These are phyloP conservation scores for Crassisporium funariophilum DNA, from an alignment of 768 basidiomycete species.

Conservation along the genomic window DNA sequence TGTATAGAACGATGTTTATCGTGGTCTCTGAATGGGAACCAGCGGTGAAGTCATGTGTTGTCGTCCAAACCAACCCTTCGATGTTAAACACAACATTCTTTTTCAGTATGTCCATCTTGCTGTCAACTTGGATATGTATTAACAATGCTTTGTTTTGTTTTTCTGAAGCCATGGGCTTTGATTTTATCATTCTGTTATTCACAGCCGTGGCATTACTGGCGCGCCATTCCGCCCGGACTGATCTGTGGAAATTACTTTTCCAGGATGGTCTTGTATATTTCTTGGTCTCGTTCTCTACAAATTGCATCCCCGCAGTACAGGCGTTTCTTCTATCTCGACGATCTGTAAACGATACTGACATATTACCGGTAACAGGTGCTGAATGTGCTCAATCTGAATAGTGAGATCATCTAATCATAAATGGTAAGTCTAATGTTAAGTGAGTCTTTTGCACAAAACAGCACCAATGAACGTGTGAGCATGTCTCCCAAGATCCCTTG, in stretches of 20 bases:
- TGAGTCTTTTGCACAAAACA: slow-evolving; percentile 19
- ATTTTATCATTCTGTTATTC: slow-evolving; percentile 59
- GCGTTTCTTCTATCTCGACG: slow-evolving; percentile 12
- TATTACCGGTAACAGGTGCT: slow-evolving; percentile 51
- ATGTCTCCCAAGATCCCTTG: slow-evolving; percentile 6
- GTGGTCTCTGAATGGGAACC: slow-evolving; percentile 58
- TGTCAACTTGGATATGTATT: background rate
- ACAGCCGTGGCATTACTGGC: slow-evolving; percentile 55
- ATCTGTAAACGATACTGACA: too few relatives aligned
- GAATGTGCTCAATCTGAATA: slow-evolving; percentile 59
- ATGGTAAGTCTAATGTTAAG: slow-evolving; percentile 5
- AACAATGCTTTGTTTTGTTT: background rate
- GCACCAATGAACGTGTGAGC: slow-evolving; percentile 67
- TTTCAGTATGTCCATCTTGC: slow-evolving; percentile 53
- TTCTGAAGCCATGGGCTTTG: slow-evolving; percentile 67
- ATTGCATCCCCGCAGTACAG: slow-evolving; percentile 69
- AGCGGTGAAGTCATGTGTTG: slow-evolving; percentile 42
- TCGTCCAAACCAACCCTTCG: slow-evolving; percentile 53
- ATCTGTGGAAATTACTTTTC: slow-evolving; percentile 71
- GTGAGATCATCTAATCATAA: slow-evolving; percentile 35
- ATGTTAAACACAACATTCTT: slow-evolving; percentile 69
- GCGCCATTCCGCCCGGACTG: slow-evolving; percentile 54
- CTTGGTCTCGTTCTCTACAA: slow-evolving; percentile 63
- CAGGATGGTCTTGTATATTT: slow-evolving; percentile 76
- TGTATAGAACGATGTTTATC: slow-evolving; percentile 72